Evolutionary conservation across 257 asterid genomes (phyloP).

Genomic region (Verbena officinalis): DNA sequence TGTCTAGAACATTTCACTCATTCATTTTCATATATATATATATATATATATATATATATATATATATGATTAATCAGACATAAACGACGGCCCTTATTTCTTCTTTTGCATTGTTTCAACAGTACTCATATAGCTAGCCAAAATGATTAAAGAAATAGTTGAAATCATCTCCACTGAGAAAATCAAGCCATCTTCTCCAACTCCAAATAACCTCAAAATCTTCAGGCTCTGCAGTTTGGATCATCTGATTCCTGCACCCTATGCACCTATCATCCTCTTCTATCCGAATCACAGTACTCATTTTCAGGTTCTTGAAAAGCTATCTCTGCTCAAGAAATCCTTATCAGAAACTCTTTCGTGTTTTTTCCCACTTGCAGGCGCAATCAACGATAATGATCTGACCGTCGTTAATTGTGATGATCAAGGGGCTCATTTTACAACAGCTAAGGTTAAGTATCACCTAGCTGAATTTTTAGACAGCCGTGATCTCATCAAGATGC

Average conservation of each 20-base stretch:
- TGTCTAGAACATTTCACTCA: too few relatives aligned
- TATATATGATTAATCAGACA: too few relatives aligned
- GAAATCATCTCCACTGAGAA: constrained; percentile 48
- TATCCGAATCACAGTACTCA: constrained; percentile 41
- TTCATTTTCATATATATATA: too few relatives aligned
- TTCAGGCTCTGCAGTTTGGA: constrained; percentile 58
- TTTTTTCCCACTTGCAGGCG: constrained; percentile 76
- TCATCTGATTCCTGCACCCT: constrained; percentile 75
- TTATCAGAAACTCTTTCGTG: constrained; percentile 49
- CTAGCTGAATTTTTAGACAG: constrained; percentile 44
- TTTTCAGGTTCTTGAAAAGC: constrained; percentile 33
- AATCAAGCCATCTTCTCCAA: constrained; percentile 66
- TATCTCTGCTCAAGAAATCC: constrained; percentile 49
- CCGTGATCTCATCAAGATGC: constrained; percentile 50
- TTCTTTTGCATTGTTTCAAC: constrained; percentile 10
- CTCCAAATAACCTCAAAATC: constrained; percentile 61
- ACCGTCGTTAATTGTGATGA: constrained; percentile 68
- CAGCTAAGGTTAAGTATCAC: constrained; percentile 37
- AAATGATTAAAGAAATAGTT: constrained; percentile 36
- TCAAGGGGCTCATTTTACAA: constrained; percentile 56
- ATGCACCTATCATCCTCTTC: constrained; percentile 67
- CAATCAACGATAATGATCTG: constrained; percentile 54
- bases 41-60: too few relatives aligned
- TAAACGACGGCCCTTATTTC: background rate
- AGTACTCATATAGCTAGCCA: background rate